Evolutionary conservation across 2,329 filamentous ascomycete species (phyloP), one percentile per base, ranked within the genome.

Genomic region (Aspergillus hortae): DNA sequence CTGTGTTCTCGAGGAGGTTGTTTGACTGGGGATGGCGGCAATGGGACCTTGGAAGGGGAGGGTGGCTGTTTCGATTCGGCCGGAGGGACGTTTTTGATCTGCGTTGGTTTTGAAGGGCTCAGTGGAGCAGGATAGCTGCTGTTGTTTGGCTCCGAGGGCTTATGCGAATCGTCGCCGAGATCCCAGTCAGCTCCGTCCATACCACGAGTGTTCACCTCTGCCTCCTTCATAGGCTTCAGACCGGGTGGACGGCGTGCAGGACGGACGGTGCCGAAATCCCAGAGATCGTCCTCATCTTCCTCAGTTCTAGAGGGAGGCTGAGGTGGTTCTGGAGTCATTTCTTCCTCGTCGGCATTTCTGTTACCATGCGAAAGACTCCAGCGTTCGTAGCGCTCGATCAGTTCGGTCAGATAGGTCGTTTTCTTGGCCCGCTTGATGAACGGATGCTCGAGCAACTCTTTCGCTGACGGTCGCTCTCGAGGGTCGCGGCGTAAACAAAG

Each of bases 231-330:
- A 0, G 85, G 78, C 60, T 87, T 80, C 45, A 89, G 75, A 3
- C 86, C 86, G 43, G 82, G 66, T 27, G 79, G 80, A 55, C 85
- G 84, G 49, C 86, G 84, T n/a, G 87, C 85, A 5, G 95, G 86
- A 51, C 92, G 83, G 48, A 99, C 90, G 0, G 94, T 99, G 41
- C 94, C 94, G 76, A 99, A 99, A 70, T 99, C 94, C 94, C 94
- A 99, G 67, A 97, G 84, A 69, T 97, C 94, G 68, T 96, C 66
- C 10, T 68, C 40, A 23, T 42, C 62, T 12, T 88, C 81, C 52
- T 86, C 80, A 1, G 77, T 71, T 7, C 42, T 32, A n/a, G 74
- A 69, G 57, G 69, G 63, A 47, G 71, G 60, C 47, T 68, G 63
- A 43, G 72, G 65, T 51, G 59, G 62, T 15, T 65, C 61, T 27